Evolutionary conservation across 495 filamentous ascomycete species (phyloP).

Genomic region (Friedmanniomyces endolithicus): DNA sequence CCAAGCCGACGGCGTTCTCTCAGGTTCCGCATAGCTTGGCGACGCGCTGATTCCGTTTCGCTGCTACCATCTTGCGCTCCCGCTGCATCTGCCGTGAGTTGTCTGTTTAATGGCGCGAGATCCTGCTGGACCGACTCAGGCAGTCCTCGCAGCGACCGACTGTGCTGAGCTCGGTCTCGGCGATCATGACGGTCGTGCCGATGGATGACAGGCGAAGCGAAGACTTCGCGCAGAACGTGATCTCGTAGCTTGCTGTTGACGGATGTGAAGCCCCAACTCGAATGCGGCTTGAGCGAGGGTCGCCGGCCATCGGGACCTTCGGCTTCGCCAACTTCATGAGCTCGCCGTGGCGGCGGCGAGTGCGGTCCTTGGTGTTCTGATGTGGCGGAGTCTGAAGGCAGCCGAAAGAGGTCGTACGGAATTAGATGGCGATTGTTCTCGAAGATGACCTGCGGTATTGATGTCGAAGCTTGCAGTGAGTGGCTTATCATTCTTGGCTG

Average conservation of each 20-base stretch:
- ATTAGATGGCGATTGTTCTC: constrained; percentile 95
- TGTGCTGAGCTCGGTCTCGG: constrained; percentile 50
- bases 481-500: constrained; percentile 67
- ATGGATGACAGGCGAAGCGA: constrained; percentile 69
- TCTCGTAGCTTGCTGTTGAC: constrained; percentile 81
- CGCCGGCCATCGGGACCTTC: constrained; percentile 10
- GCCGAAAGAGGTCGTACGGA: constrained; percentile 61
- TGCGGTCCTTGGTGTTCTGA: constrained; percentile 10
- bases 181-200: constrained; percentile 37
- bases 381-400: constrained; percentile 15
- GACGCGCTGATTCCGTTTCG: neutral
- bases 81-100: constrained; percentile 27
- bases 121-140: constrained; percentile 19
- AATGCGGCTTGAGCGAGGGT: constrained; percentile 35
- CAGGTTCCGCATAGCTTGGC: constrained; percentile 11
- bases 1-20: constrained; percentile 4
- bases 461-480: constrained; percentile 43
- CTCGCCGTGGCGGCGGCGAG: constrained; percentile 6
- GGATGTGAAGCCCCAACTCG: constrained; percentile 90
- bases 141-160: constrained; percentile 34
- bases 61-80: constrained; percentile 22
- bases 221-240: constrained; percentile 89
- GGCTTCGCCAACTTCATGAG: constrained; percentile 8
- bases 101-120: constrained; percentile 17
- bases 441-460: constrained; percentile 83